phyloP scores from a whole-genome alignment of 805 yeast genomes.

The Nakazawaea ernobii region DNA sequence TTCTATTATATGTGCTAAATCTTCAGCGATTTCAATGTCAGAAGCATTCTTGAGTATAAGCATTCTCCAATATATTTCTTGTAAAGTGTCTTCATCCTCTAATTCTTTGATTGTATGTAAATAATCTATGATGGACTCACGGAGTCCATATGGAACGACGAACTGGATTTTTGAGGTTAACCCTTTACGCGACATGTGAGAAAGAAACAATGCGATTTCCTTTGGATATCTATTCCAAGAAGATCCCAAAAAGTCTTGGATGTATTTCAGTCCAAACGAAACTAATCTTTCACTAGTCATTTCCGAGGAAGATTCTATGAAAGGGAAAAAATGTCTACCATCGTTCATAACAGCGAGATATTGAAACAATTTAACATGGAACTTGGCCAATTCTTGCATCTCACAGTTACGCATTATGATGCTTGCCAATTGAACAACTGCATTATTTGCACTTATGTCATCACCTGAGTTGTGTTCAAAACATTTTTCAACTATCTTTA shows the following conservation, averaged over 20 bases:
- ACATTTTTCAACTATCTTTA: slow-evolving; percentile 15
- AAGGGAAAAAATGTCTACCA: slow-evolving; percentile 35
- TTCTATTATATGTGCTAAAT: slow-evolving; percentile 18
- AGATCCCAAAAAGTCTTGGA: slow-evolving; percentile 43
- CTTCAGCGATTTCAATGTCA: slow-evolving; percentile 19
- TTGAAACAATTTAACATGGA: slow-evolving; percentile 38
- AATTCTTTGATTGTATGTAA: slow-evolving; percentile 15
- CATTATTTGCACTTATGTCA: slow-evolving; percentile 15
- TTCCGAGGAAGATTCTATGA: slow-evolving; percentile 40
- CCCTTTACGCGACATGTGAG: slow-evolving; percentile 26
- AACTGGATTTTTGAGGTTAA: slow-evolving; percentile 15
- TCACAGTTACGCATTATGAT: slow-evolving; percentile 53
- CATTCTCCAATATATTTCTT: slow-evolving; percentile 48
- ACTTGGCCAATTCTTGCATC: slow-evolving; percentile 38
- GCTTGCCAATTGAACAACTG: slow-evolving; percentile 40
- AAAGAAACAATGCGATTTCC: slow-evolving; percentile 37
- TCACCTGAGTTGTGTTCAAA: slow-evolving; percentile 2
- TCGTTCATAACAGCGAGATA: slow-evolving; percentile 28
- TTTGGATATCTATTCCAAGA: slow-evolving; percentile 32
- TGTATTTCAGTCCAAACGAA: slow-evolving; percentile 36
- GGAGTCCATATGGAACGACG: slow-evolving; percentile 27
- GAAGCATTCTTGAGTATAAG: slow-evolving; percentile 33
- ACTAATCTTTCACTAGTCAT: slow-evolving; percentile 38
- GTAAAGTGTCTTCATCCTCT: slow-evolving; percentile 13
- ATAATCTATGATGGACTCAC: slow-evolving; percentile 21